A percentile compares a stretch with the other conserved stretches of the same genome.
Evolutionary conservation across 1,284 basidiomycete species (phyloP).

Genomic region (Marasmius fiardii): DNA sequence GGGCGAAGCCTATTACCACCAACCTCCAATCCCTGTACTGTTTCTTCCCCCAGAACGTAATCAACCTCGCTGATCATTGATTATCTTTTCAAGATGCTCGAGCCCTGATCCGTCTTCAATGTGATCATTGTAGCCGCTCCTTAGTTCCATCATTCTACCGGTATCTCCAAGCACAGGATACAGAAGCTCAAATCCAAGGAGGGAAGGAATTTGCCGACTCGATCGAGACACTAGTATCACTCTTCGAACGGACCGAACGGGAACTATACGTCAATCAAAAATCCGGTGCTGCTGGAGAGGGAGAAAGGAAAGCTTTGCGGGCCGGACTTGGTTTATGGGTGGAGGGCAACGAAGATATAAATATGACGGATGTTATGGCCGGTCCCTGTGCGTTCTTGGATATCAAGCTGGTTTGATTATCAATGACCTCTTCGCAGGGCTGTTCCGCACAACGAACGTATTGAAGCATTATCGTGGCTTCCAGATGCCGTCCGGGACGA

Average conservation of each 20-base stretch:
- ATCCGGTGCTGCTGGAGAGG: conserved; percentile 31
- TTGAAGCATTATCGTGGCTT: conserved; percentile 71
- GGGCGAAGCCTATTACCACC: conserved; percentile 56
- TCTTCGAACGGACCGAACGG: conserved; percentile 57
- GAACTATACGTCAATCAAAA: conserved; percentile 32
- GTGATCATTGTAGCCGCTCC: conserved; percentile 62
- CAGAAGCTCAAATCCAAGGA: conserved; percentile 48
- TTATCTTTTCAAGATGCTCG: conserved; percentile 47
- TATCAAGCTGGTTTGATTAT: background rate
- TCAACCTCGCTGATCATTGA: background rate
- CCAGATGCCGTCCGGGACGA: conserved; percentile 43
- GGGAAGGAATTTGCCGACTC: conserved; percentile 58
- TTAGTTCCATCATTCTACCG: conserved; percentile 78
- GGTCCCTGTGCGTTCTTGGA: conserved; percentile 60
- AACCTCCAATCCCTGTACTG: conserved; percentile 55
- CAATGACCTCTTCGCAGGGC: conserved; percentile 38
- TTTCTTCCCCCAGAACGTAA: background rate
- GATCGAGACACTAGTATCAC: conserved; percentile 48
- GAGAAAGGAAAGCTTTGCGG: conserved; percentile 28
- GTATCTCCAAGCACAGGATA: conserved; percentile 72
- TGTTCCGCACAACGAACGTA: conserved; percentile 64
- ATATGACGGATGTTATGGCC: conserved; percentile 67
- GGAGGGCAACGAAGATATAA: conserved; percentile 48
- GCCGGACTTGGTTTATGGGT: conserved; percentile 53
- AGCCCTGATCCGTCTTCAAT: conserved; percentile 64